Percentiles rank a stretch among this genome's conserved stretches.
Evolutionary conservation across 2,329 filamentous ascomycete genomes (phyloP).

Genomic region (Fusarium sterilihyphosum): DNA sequence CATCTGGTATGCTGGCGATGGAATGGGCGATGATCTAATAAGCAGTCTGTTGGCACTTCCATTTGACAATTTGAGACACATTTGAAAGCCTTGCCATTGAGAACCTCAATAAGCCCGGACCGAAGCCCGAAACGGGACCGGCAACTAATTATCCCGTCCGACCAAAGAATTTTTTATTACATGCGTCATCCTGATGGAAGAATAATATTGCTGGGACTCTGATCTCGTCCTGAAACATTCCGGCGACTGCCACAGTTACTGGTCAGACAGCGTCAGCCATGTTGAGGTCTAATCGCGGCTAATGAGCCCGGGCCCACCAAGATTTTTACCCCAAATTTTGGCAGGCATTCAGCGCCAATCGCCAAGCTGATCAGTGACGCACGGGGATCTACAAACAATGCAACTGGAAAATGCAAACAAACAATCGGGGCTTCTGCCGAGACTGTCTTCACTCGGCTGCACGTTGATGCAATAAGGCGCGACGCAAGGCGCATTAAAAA

Average conservation of each 20-base stretch:
- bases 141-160: too few species aligned
- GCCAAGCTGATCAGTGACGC: background rate
- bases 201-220: too few species aligned
- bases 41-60: background rate
- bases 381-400: background rate
- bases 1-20: background rate
- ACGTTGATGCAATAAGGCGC: background rate
- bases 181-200: too few species aligned
- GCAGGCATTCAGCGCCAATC: background rate
- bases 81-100: background rate
- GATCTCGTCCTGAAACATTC: background rate
- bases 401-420: background rate
- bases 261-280: background rate
- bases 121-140: background rate
- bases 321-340: background rate
- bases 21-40: background rate
- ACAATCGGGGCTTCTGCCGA: background rate
- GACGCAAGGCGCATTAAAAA: too few species aligned
- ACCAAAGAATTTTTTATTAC: rapidly evolving
- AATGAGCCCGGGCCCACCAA: background rate
- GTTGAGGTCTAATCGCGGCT: background rate
- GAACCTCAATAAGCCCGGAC: background rate
- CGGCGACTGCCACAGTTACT: background rate
- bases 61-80: background rate
- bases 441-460: background rate